phyloP scores from a whole-genome alignment of 805 yeast species.

The Ogataea paraovalis region DNA sequence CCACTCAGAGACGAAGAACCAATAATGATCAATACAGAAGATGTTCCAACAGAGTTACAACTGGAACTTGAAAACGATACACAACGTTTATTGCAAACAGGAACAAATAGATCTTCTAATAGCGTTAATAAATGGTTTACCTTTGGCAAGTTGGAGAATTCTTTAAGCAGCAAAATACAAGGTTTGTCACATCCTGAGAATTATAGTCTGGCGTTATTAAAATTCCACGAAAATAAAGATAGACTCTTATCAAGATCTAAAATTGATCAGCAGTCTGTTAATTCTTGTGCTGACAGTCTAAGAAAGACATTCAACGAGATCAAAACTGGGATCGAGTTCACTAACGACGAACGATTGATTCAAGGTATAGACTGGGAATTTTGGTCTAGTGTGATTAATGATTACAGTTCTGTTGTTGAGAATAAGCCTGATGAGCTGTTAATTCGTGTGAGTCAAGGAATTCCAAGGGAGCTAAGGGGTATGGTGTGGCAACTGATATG shows the following conservation, averaged over 20 bases:
- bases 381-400: conserved; percentile 80
- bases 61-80: conserved; percentile 1
- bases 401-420: conserved; percentile 65
- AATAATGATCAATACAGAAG: conserved; percentile 10
- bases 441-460: conserved; percentile 63
- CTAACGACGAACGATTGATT: conserved; percentile 30
- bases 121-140: conserved; percentile 26
- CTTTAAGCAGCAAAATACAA: conserved; percentile 17
- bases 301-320: conserved; percentile 44
- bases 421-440: conserved; percentile 58
- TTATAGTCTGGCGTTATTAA: conserved; percentile 56
- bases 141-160: conserved; percentile 22
- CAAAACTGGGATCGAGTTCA: conserved; percentile 41
- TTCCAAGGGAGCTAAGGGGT: conserved; percentile 83
- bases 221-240: conserved; percentile 53
- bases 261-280: conserved; percentile 48
- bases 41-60: neutral
- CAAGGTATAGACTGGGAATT: conserved; percentile 71
- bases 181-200: conserved; percentile 34
- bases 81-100: conserved; percentile 4
- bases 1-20: conserved; percentile 30
- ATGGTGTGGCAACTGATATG: conserved; percentile 90
- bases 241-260: conserved; percentile 47
- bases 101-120: conserved; percentile 5
- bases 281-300: conserved; percentile 42